Conservation (phyloP, 2,329 filamentous ascomycete species). For the Cercospora sp. region DNA sequence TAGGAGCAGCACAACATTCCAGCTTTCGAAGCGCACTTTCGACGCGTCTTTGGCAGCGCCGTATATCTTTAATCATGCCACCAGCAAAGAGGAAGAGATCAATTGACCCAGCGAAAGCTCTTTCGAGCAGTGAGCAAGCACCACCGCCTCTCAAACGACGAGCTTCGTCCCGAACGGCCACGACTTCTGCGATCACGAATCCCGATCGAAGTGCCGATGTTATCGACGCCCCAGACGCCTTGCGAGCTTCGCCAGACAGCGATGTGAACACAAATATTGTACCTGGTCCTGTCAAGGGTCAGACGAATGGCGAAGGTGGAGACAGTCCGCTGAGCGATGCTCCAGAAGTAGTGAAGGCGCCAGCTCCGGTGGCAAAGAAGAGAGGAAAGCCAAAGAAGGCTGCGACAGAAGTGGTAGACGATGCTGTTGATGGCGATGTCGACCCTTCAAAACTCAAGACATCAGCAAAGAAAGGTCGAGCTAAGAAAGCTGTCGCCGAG, state of each 20-base stretch:
- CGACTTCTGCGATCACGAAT: conserved; percentile 27
- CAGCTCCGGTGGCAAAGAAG: conserved; percentile 16
- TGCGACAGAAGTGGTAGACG: conserved; percentile 5
- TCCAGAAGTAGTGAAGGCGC: conserved; percentile 36
- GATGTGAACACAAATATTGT: conserved; percentile 37
- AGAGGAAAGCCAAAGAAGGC: conserved; percentile 26
- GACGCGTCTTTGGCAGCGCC: neutral
- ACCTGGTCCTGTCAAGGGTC: conserved; percentile 30
- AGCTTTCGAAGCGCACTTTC: neutral
- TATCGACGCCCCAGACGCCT: conserved; percentile 45
- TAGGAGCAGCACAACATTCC: neutral
- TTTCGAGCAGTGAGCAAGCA: neutral
- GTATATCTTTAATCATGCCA: conserved; percentile 21
- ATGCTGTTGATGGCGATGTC: conserved; percentile 12
- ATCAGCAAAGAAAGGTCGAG: conserved; percentile 24
- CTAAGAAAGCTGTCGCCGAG: conserved; percentile 23
- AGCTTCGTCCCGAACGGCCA: conserved; percentile 19
- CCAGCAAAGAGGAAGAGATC: conserved; percentile 33
- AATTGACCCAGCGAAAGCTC: conserved; percentile 12
- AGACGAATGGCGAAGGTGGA: conserved; percentile 19
- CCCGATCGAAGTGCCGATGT: conserved; percentile 43
- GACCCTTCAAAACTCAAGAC: conserved; percentile 16
- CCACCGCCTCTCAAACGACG: conserved; percentile 20
- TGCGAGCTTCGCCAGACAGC: conserved; percentile 48
- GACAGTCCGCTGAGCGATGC: conserved; percentile 41